Conservation (phyloP, 2,329 filamentous ascomycete genomes). For the Trichoderma endophyticum region DNA sequence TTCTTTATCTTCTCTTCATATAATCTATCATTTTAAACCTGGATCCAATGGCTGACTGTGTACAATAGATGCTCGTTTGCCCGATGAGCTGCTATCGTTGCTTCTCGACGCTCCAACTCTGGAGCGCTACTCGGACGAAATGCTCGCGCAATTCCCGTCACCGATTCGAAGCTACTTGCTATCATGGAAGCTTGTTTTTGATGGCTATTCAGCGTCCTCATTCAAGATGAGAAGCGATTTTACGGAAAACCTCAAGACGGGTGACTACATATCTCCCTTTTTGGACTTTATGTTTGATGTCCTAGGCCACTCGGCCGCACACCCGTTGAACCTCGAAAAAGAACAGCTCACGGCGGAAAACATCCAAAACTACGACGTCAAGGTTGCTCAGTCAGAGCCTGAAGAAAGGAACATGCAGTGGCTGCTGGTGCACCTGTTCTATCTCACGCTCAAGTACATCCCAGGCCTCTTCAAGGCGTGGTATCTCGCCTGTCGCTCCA, state of each 20-base stretch:
- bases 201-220: conserved; percentile 74
- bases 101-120: conserved; percentile 74
- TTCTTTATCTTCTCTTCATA: neutral
- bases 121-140: conserved; percentile 62
- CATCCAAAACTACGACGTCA: conserved; percentile 53
- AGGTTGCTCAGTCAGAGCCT: conserved; percentile 52
- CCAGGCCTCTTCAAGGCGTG: conserved; percentile 78
- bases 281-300: conserved; percentile 81
- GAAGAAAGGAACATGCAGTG: conserved; percentile 75
- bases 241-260: conserved; percentile 71
- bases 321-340: conserved; percentile 70
- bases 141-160: conserved; percentile 66
- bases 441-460: conserved; percentile 70
- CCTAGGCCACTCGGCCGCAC: conserved; percentile 72
- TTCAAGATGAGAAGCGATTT: conserved; percentile 83
- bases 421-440: conserved; percentile 83
- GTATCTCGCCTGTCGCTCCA: conserved; percentile 77
- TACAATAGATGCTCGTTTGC: conserved; percentile 60
- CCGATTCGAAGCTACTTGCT: conserved; percentile 76
- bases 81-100: conserved; percentile 80
- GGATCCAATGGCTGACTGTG: neutral
- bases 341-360: conserved; percentile 57
- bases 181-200: conserved; percentile 87
- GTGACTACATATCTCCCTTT: conserved; percentile 64
- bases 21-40: accelerated